These are phyloP conservation scores for Pulveroboletus sp. DNA, from an alignment of 768 basidiomycete species.

Conservation along the genomic window DNA sequence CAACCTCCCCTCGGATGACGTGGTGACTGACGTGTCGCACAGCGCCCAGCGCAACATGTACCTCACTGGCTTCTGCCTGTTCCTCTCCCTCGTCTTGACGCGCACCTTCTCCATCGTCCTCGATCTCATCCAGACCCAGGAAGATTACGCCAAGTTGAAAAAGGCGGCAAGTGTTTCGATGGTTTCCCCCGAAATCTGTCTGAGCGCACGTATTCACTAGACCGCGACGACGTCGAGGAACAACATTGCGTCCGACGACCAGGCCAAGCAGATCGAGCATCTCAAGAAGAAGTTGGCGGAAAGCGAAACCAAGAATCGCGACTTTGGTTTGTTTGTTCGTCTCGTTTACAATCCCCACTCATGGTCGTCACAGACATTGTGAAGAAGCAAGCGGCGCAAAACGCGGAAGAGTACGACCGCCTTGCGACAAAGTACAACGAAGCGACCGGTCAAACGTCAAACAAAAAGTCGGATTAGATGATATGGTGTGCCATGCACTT, in stretches of 20 bases:
- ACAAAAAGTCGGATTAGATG: constrained; percentile 65
- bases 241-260: constrained; percentile 19
- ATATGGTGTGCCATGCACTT: too few species aligned
- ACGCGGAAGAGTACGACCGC: constrained; percentile 77
- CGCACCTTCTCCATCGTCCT: constrained; percentile 90
- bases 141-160: constrained; percentile 82
- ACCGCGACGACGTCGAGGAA: constrained; percentile 33
- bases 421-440: constrained; percentile 76
- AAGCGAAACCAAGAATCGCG: constrained; percentile 54
- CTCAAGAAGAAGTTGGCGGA: constrained; percentile 65
- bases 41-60: constrained; percentile 90
- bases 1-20: not conserved
- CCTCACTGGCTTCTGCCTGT: constrained; percentile 88
- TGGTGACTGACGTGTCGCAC: not conserved
- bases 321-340: constrained; percentile 50
- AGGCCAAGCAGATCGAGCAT: constrained; percentile 48
- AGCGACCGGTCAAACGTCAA: constrained; percentile 52
- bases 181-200: not conserved
- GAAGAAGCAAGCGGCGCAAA: constrained; percentile 78
- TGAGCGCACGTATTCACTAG: constrained; percentile 20
- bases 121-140: constrained; percentile 87
- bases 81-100: constrained; percentile 92
- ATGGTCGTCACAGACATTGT: constrained; percentile 51
- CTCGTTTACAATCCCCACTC: not conserved
- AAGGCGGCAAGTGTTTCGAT: constrained; percentile 36